These are phyloP conservation scores for Blepharisma japonicum DNA, from an alignment of 73 alveolate genomes.

Conservation along the genomic window DNA sequence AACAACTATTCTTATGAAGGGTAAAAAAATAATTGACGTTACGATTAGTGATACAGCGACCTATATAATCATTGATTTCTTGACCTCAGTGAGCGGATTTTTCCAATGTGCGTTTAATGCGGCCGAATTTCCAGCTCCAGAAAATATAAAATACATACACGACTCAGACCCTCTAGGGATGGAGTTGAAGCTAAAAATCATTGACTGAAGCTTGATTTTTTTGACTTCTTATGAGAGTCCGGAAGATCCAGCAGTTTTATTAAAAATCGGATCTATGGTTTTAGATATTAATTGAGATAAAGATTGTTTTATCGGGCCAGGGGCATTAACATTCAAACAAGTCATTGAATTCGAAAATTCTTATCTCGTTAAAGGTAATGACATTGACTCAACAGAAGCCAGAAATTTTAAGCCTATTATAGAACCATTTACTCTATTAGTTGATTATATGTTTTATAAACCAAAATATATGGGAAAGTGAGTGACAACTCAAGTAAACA, in stretches of 20 bases:
- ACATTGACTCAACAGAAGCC: not conserved
- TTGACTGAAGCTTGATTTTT: not conserved
- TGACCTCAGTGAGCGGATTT: not conserved
- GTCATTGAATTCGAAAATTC: not conserved
- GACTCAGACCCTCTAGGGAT: conserved; percentile 11
- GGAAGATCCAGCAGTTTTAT: not conserved
- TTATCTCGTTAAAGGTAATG: not conserved
- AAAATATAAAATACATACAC: not conserved
- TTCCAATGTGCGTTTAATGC: conserved; percentile 8
- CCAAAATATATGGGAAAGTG: not conserved
- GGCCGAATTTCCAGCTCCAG: not conserved
- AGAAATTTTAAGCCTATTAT: not conserved
- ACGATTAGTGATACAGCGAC: not conserved
- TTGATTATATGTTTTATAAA: not conserved
- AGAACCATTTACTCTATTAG: not conserved
- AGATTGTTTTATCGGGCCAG: conserved; percentile 19
- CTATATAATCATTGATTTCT: not conserved
- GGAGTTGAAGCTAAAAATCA: not conserved
- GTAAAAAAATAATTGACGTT: not conserved
- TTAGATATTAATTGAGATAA: not conserved
- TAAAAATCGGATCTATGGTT: not conserved
- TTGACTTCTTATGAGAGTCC: not conserved
- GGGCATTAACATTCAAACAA: not conserved
- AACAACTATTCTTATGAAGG: not conserved
- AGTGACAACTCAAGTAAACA: conserved; percentile 1